These are phyloP conservation scores for Colletotrichum acutatum DNA, from an alignment of 2,329 filamentous ascomycete genomes.

Conservation along the genomic window DNA sequence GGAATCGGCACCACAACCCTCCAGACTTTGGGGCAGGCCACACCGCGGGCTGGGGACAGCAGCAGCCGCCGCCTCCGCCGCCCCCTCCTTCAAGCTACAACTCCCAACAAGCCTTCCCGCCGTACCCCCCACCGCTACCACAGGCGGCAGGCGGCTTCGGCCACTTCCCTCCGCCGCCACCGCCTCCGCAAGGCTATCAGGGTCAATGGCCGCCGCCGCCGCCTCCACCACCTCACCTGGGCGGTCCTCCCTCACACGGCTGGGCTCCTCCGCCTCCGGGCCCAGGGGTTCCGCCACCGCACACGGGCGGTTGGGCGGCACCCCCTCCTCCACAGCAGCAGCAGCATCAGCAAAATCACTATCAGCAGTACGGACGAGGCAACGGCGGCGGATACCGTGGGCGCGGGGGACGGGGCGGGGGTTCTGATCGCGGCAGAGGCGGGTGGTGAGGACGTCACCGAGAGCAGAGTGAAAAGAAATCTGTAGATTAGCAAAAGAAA, in stretches of 20 bases:
- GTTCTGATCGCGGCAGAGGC: conserved; percentile 32
- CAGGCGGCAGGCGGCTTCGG: conserved; percentile 39
- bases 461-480: no score
- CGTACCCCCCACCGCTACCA: conserved; percentile 37
- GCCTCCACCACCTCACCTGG: conserved; percentile 41
- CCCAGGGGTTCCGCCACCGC: conserved; percentile 11
- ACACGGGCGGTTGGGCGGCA: conserved; percentile 20
- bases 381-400: conserved; percentile 24
- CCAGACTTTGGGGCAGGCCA: conserved; percentile 1
- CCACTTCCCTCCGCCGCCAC: conserved; percentile 48
- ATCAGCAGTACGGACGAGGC: conserved; percentile 31
- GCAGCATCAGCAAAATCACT: conserved; percentile 18
- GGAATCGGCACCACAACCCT: conserved; percentile 13
- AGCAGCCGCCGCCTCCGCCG: conserved; percentile 40
- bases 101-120: conserved; percentile 11
- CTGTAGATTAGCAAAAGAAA: not conserved
- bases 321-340: conserved; percentile 23
- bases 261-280: conserved; percentile 36
- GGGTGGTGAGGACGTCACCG: not conserved
- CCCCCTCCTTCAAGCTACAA: conserved; percentile 40
- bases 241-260: conserved; percentile 24
- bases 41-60: not conserved
- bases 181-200: conserved; percentile 51
- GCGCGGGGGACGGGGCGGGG: conserved; percentile 24
- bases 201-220: conserved; percentile 56